A percentile compares a stretch with the other conserved stretches of the same genome.
phyloP scores from a whole-genome alignment of 495 filamentous ascomycete species.

The Jackrogersella minutella region DNA sequence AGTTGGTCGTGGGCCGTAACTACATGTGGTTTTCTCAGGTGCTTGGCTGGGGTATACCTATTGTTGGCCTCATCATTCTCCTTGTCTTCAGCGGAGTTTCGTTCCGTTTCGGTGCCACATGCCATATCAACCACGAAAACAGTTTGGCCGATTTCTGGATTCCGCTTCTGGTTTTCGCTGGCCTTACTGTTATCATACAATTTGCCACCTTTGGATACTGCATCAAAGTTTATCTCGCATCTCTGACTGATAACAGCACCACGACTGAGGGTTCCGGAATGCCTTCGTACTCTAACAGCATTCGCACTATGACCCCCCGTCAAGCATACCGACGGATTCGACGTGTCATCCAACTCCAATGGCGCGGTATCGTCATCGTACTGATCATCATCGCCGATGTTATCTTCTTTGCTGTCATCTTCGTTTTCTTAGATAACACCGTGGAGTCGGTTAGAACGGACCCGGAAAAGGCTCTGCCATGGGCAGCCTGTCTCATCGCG shows the following conservation, averaged over 20 bases:
- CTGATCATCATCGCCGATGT: constrained; percentile 88
- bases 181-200: constrained; percentile 81
- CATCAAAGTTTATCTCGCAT: constrained; percentile 89
- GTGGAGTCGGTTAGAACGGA: constrained; percentile 64
- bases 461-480: constrained; percentile 60
- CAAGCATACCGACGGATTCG: constrained; percentile 87
- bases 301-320: constrained; percentile 82
- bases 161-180: constrained; percentile 81
- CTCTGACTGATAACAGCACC: constrained; percentile 74
- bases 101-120: constrained; percentile 88
- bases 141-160: constrained; percentile 89
- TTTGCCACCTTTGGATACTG: constrained; percentile 88
- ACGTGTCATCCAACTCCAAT: constrained; percentile 90
- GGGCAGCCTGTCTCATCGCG: constrained; percentile 74
- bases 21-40: constrained; percentile 90
- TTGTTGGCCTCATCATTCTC: constrained; percentile 73
- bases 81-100: constrained; percentile 90
- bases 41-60: constrained; percentile 83
- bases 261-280: constrained; percentile 75
- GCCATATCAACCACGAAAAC: constrained; percentile 88
- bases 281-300: constrained; percentile 80
- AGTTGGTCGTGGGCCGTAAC: constrained; percentile 82
- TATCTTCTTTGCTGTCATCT: constrained; percentile 89
- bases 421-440: constrained; percentile 82
- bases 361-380: constrained; percentile 88